Conservation (phyloP, 2,329 filamentous ascomycete genomes). For the Huntiella bhutanensis region DNA sequence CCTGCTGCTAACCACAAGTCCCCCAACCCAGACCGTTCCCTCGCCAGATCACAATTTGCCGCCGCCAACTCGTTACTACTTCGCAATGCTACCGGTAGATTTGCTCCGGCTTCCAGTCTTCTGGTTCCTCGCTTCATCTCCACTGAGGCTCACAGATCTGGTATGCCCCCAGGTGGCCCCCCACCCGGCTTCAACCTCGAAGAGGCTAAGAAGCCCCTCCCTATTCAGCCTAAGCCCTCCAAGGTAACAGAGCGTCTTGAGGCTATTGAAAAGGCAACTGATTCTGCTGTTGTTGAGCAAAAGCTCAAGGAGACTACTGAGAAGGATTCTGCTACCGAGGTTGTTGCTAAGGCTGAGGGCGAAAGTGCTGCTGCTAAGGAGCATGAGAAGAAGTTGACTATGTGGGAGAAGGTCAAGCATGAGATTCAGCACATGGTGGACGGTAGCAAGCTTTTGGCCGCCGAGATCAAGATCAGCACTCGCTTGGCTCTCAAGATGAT, state of each 20-base stretch:
- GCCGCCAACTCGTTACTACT: slow-evolving; percentile 11
- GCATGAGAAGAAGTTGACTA: slow-evolving; percentile 67
- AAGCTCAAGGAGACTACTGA: slow-evolving; percentile 14
- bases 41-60: slow-evolving; percentile 11
- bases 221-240: slow-evolving; percentile 21
- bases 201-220: slow-evolving; percentile 67
- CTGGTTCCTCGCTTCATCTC: slow-evolving; percentile 34
- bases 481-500: slow-evolving; percentile 92
- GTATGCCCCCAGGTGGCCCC: slow-evolving; percentile 38
- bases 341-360: slow-evolving; percentile 21
- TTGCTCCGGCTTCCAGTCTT: slow-evolving; percentile 34
- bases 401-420: slow-evolving; percentile 88
- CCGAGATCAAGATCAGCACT: slow-evolving; percentile 84
- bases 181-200: slow-evolving; percentile 85
- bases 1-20: slow-evolving; percentile 2
- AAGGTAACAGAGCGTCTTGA: slow-evolving; percentile 13
- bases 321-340: slow-evolving; percentile 17
- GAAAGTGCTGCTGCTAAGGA: slow-evolving; percentile 36
- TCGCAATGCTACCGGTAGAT: slow-evolving; percentile 14
- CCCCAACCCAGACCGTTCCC: slow-evolving; percentile 8
- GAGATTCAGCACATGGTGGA: slow-evolving; percentile 95
- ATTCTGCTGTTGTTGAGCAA: slow-evolving; percentile 13
- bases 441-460: slow-evolving; percentile 81
- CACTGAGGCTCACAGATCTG: slow-evolving; percentile 38
- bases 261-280: slow-evolving; percentile 17